These are phyloP conservation scores for Irpex sp. DNA, from an alignment of 1,284 basidiomycete species.

Conservation along the genomic window DNA sequence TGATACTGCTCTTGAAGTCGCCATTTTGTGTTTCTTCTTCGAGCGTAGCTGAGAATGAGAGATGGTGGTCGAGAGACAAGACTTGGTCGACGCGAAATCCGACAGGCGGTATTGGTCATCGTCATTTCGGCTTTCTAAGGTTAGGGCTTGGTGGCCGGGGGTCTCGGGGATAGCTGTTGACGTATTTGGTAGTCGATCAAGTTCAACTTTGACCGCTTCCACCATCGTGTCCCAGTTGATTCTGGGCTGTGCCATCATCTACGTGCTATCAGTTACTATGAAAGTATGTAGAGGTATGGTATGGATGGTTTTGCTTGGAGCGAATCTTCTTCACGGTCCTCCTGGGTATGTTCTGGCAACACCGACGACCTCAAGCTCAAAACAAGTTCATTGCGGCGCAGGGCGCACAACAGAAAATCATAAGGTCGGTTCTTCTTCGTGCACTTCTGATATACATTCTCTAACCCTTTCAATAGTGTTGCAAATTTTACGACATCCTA, in stretches of 20 bases:
- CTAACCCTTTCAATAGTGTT: conserved; percentile 15
- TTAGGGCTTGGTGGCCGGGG: not conserved
- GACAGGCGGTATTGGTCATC: not conserved
- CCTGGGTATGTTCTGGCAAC: not conserved
- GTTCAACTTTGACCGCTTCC: not conserved
- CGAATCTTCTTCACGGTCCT: not conserved
- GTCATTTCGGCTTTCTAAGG: not conserved
- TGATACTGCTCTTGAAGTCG: not conserved
- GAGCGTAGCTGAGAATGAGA: not conserved
- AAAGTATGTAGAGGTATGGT: not conserved
- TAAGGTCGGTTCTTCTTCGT: not conserved
- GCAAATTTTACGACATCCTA: conserved; percentile 21
- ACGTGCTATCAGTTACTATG: not conserved
- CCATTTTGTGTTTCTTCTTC: not conserved
- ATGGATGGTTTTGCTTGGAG: not conserved
- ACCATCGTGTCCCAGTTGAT: not conserved
- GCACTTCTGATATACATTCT: not conserved
- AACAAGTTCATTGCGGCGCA: not conserved
- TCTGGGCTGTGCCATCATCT: not conserved
- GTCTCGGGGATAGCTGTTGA: not conserved
- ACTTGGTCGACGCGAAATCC: not conserved
- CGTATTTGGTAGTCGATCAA: not conserved
- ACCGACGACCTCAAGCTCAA: not conserved
- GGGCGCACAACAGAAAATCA: not conserved
- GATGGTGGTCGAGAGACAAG: not conserved